A percentile compares a stretch with the other conserved stretches of the same genome.
Evolutionary conservation across 2,329 filamentous ascomycete genomes (phyloP).

Genomic region (Fusarium clavum): DNA sequence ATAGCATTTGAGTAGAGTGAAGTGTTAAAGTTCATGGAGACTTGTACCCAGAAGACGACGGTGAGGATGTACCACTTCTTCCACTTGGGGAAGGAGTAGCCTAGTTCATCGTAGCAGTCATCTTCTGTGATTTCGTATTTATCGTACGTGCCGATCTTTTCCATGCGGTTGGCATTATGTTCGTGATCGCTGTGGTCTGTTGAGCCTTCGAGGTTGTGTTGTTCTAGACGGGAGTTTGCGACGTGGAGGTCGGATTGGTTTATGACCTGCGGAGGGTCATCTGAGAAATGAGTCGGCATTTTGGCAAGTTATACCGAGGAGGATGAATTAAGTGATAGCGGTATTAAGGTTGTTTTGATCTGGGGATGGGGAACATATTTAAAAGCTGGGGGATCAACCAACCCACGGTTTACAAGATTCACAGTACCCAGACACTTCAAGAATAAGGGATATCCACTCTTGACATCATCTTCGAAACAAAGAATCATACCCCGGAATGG

Average conservation of each 20-base stretch:
- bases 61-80: constrained; percentile 80
- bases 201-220: constrained; percentile 45
- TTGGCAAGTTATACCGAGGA: too few relatives aligned
- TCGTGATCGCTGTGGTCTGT: constrained; percentile 30
- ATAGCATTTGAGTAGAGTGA: constrained; percentile 79
- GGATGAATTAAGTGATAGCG: background rate
- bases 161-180: constrained; percentile 52
- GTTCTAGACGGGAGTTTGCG: constrained; percentile 51
- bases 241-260: constrained; percentile 51
- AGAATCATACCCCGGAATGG: constrained; percentile 3
- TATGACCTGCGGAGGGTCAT: constrained; percentile 54
- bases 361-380: constrained; percentile 26
- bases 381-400: constrained; percentile 5
- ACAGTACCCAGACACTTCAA: background rate
- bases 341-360: background rate
- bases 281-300: constrained; percentile 52
- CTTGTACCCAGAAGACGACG: constrained; percentile 79
- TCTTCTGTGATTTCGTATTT: constrained; percentile 62
- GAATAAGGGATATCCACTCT: constrained; percentile 25
- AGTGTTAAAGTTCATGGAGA: constrained; percentile 84
- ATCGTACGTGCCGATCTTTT: constrained; percentile 54
- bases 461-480: constrained; percentile 37
- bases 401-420: too few relatives aligned
- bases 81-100: constrained; percentile 68
- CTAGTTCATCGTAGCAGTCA: constrained; percentile 75